A percentile compares a stretch with the other conserved stretches of the same genome.
These are phyloP conservation scores for Coemansia reversa DNA, from an alignment of 192 early-diverging fungal species.

Conservation along the genomic window DNA sequence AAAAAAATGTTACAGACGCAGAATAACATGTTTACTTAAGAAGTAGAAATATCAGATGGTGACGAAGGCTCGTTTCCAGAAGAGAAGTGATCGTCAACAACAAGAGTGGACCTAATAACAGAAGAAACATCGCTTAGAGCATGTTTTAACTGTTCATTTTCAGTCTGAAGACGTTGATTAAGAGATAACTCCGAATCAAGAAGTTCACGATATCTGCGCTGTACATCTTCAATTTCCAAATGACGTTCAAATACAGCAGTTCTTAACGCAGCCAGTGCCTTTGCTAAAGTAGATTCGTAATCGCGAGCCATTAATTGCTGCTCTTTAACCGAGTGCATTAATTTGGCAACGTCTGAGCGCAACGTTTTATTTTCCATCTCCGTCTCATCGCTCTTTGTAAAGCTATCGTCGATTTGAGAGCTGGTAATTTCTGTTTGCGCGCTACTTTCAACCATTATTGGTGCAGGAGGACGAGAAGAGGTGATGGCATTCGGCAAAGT, in stretches of 20 bases:
- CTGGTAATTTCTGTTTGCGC: constrained; percentile 10
- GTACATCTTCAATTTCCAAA: constrained; percentile 28
- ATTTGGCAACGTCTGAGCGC: constrained; percentile 16
- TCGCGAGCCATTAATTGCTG: constrained; percentile 44
- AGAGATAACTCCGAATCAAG: constrained; percentile 28
- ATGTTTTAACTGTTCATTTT: constrained; percentile 28
- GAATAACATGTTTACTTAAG: background rate
- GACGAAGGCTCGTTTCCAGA: background rate
- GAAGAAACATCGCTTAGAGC: constrained; percentile 28
- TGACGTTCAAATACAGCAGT: constrained; percentile 42
- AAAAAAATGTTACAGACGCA: background rate
- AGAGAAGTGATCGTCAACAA: background rate
- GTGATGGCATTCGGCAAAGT: background rate
- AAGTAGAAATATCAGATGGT: constrained; percentile 2
- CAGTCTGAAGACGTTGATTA: constrained; percentile 25
- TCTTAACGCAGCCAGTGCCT: constrained; percentile 32
- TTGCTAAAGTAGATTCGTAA: constrained; percentile 41
- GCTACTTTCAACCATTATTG: background rate
- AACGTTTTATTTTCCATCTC: constrained; percentile 32
- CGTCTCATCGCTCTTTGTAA: background rate
- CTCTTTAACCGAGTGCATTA: constrained; percentile 35
- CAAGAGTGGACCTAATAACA: constrained; percentile 22
- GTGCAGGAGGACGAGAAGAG: background rate
- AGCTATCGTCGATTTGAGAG: constrained; percentile 9
- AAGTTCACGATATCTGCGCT: constrained; percentile 36